Percentiles rank a stretch among this genome's conserved stretches.
These are phyloP conservation scores for Apostasia shenzhenica DNA, from an alignment of 106 monocot genomes.

Conservation along the genomic window DNA sequence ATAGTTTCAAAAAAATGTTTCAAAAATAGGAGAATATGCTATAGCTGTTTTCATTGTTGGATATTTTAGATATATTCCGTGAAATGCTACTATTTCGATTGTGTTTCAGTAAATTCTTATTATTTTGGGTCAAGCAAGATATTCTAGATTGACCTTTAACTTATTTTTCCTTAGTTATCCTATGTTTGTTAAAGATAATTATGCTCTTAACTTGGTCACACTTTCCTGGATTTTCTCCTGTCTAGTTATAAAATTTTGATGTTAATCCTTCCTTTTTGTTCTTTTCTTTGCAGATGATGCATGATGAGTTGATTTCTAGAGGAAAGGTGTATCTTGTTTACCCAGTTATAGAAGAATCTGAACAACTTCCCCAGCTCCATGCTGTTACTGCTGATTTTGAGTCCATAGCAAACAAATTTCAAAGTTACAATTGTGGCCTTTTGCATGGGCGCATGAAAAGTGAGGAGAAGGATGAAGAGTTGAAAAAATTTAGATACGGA, in stretches of 20 bases:
- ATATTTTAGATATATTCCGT: too few species aligned
- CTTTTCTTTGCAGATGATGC: slow-evolving; percentile 70
- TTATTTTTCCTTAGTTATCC: too few species aligned
- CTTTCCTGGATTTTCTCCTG: too few species aligned
- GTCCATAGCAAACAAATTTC: slow-evolving; percentile 51
- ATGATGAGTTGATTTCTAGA: slow-evolving; percentile 55
- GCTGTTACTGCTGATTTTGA: slow-evolving; percentile 60
- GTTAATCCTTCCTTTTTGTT: not conserved
- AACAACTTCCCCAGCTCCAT: slow-evolving; percentile 79
- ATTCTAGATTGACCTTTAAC: too few species aligned
- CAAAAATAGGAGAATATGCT: too few species aligned
- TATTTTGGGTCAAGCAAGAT: too few species aligned
- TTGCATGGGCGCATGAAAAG: slow-evolving; percentile 87
- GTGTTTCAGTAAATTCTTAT: too few species aligned
- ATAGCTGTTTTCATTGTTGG: too few species aligned
- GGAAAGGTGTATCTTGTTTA: slow-evolving; percentile 93
- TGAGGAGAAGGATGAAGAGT: slow-evolving; percentile 66
- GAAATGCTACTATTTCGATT: too few species aligned
- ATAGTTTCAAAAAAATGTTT: too few species aligned
- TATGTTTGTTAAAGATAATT: too few species aligned
- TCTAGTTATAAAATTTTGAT: not conserved
- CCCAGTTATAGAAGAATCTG: slow-evolving; percentile 87
- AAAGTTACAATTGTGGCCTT: slow-evolving; percentile 70
- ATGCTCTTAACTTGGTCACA: too few species aligned
- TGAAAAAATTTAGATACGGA: slow-evolving; percentile 77